phyloP scores from a whole-genome alignment of 352 stramenopile species.

The Phytophthora meadii region DNA sequence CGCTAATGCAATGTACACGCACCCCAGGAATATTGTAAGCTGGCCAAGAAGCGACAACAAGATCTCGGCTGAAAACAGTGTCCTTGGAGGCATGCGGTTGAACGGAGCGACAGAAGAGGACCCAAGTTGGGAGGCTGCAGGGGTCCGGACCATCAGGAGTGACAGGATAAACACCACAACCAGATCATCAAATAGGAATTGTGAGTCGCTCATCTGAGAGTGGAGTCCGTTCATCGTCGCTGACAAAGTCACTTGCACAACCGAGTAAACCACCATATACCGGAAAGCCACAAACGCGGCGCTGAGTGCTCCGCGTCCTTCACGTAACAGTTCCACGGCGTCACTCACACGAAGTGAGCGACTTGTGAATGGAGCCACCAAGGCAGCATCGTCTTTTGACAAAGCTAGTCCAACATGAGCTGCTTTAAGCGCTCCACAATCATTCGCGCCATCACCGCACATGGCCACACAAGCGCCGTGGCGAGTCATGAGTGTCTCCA shows the following conservation, averaged over 20 bases:
- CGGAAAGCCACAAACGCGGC: conserved; percentile 91
- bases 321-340: conserved; percentile 84
- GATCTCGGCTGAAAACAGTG: conserved; percentile 70
- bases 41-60: conserved; percentile 67
- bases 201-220: conserved; percentile 78
- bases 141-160: conserved; percentile 76
- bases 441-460: conserved; percentile 84
- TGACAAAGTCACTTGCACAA: conserved; percentile 83
- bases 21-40: conserved; percentile 59
- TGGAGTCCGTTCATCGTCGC: conserved; percentile 67
- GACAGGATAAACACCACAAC: conserved; percentile 75
- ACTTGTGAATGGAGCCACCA: conserved; percentile 93
- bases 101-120: conserved; percentile 25
- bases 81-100: conserved; percentile 56
- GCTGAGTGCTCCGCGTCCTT: conserved; percentile 90
- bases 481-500: conserved; percentile 67
- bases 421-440: conserved; percentile 91
- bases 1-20: conserved; percentile 64
- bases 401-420: conserved; percentile 92
- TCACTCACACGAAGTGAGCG: conserved; percentile 83
- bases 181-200: conserved; percentile 85
- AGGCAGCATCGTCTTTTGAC: conserved; percentile 88
- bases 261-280: conserved; percentile 93
- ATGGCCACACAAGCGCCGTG: conserved; percentile 68
- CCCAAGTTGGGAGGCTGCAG: conserved; percentile 43